These are phyloP conservation scores for Paraphoma sp. DNA, from an alignment of 2,329 filamentous ascomycete species.

Conservation along the genomic window DNA sequence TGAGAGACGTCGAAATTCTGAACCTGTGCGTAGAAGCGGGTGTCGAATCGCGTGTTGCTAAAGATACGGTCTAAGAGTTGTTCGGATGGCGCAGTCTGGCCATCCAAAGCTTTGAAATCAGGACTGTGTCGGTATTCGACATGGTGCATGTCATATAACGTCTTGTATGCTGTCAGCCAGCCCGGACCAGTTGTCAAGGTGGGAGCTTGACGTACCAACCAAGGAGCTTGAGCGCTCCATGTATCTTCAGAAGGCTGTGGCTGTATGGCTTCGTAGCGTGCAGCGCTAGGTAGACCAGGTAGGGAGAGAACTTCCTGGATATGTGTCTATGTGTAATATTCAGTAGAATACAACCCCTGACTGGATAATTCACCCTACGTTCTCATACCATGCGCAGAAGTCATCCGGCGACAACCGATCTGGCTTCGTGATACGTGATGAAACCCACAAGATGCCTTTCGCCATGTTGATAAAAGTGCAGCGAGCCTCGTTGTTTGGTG, in stretches of 20 bases:
- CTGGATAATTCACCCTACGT: conserved; percentile 5
- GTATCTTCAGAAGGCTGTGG: conserved; percentile 7
- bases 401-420: conserved; percentile 11
- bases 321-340: conserved; percentile 8
- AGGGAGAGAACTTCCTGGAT: conserved; percentile 29
- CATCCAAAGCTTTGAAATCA: conserved; percentile 32
- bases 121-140: conserved; percentile 21
- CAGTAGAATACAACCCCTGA: no score
- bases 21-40: conserved; percentile 30
- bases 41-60: conserved; percentile 34
- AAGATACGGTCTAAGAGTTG: conserved; percentile 30
- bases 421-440: conserved; percentile 20
- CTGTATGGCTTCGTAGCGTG: conserved; percentile 28
- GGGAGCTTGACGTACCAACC: conserved; percentile 14
- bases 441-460: conserved; percentile 36
- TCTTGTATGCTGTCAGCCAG: conserved; percentile 1
- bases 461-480: conserved; percentile 16
- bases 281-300: conserved; percentile 29
- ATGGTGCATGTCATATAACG: conserved; percentile 36
- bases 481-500: no score
- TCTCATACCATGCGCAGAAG: conserved; percentile 40
- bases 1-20: neutral
- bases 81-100: conserved; percentile 24
- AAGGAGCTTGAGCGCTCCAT: conserved; percentile 19
- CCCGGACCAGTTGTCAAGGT: neutral